Conservation (phyloP, 495 filamentous ascomycete genomes). For the Parathielavia hyrcaniae region DNA sequence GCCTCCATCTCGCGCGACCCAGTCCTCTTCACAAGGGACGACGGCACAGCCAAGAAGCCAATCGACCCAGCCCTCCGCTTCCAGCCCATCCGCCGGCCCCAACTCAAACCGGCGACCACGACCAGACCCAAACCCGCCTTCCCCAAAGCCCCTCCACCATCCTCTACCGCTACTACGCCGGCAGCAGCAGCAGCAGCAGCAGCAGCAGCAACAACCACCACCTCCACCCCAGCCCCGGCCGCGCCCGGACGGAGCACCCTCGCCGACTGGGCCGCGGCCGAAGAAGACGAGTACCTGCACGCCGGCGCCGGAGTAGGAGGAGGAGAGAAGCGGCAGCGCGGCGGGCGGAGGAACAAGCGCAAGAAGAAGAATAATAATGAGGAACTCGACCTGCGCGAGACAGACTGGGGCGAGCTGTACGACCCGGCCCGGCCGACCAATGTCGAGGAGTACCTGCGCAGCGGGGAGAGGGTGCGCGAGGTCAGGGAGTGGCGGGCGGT, state of each 20-base stretch:
- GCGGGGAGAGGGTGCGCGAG: slow-evolving; percentile 75
- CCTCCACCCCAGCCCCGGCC: slow-evolving; percentile 17
- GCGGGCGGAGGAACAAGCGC: slow-evolving; percentile 70
- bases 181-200: slow-evolving; percentile 17
- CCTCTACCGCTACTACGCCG: slow-evolving; percentile 21
- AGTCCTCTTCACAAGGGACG: slow-evolving; percentile 65
- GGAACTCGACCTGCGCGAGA: slow-evolving; percentile 49
- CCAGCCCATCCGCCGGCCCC: slow-evolving; percentile 68
- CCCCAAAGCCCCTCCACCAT: slow-evolving; percentile 31
- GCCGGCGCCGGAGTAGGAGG: too few relatives aligned
- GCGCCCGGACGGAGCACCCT: slow-evolving; percentile 61
- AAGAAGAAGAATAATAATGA: slow-evolving; percentile 83
- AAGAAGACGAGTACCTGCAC: slow-evolving; percentile 53
- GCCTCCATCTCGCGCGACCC: slow-evolving; percentile 71
- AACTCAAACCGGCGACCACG: slow-evolving; percentile 50
- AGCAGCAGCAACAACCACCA: slow-evolving; percentile 13
- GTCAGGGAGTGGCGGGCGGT: slow-evolving; percentile 82
- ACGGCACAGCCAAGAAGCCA: slow-evolving; percentile 61
- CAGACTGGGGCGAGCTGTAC: slow-evolving; percentile 92
- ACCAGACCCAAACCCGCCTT: slow-evolving; percentile 61
- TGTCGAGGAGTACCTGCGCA: slow-evolving; percentile 78
- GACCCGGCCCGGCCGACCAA: slow-evolving; percentile 78
- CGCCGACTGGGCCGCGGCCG: slow-evolving; percentile 74
- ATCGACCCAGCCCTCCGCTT: slow-evolving; percentile 77
- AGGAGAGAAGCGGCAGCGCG: slow-evolving; percentile 63